Percentiles rank a stretch among this genome's conserved stretches.
phyloP scores from a whole-genome alignment of 139 green algal genomes.

The Chlamydomonas applanata region DNA sequence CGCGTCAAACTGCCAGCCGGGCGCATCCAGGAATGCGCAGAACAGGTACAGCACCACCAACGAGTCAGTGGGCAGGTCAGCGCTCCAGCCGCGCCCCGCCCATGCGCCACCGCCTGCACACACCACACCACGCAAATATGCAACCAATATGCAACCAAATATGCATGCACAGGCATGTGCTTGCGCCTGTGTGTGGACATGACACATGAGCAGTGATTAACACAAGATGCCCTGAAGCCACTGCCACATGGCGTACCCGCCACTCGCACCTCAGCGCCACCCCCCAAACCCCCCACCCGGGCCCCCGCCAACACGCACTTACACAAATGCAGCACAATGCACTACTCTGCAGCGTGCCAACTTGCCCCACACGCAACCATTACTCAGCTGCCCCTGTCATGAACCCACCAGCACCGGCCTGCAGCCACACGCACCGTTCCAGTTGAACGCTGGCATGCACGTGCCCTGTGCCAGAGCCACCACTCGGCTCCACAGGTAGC shows the following conservation, averaged over 20 bases:
- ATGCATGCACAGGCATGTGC: too few species aligned
- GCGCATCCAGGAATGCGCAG: slow-evolving; percentile 70
- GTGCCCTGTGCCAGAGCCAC: slow-evolving; percentile 46
- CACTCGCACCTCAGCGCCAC: too few species aligned
- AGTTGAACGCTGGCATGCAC: slow-evolving; percentile 28
- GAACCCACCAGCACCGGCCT: too few species aligned
- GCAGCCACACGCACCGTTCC: slow-evolving; percentile 3
- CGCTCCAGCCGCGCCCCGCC: slow-evolving; percentile 56
- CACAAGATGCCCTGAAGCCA: too few species aligned
- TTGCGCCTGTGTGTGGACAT: too few species aligned
- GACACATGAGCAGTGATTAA: too few species aligned
- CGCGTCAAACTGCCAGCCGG: slow-evolving; percentile 57
- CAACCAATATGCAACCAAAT: too few species aligned
- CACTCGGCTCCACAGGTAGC: slow-evolving; percentile 64
- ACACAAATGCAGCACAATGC: not conserved
- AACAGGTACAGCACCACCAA: slow-evolving; percentile 79
- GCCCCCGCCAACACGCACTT: not conserved
- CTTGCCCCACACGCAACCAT: not conserved
- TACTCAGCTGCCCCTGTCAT: too few species aligned
- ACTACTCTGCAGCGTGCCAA: too few species aligned
- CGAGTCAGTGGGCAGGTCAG: slow-evolving; percentile 75
- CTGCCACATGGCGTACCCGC: too few species aligned
- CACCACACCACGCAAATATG: too few species aligned
- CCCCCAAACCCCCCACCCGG: not conserved
- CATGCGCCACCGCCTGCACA: slow-evolving; percentile 50